These are phyloP conservation scores for Paracoccidioides lutzii DNA, from an alignment of 2,329 filamentous ascomycete genomes.

Conservation along the genomic window DNA sequence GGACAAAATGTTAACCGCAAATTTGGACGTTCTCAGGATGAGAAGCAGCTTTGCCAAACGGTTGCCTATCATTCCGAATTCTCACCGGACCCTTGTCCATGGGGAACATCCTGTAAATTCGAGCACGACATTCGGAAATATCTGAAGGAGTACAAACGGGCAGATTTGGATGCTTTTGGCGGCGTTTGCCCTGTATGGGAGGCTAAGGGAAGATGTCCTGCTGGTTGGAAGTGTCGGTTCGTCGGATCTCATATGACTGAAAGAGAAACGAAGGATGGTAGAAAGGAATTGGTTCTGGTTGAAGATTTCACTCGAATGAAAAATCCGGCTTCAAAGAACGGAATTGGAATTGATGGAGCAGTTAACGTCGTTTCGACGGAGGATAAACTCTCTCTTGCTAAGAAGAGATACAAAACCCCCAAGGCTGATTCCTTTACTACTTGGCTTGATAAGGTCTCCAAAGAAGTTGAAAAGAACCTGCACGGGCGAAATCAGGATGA, in stretches of 20 bases:
- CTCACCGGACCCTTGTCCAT: slow-evolving; percentile 61
- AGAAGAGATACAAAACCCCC: slow-evolving; percentile 56
- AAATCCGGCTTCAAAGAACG: slow-evolving; percentile 20
- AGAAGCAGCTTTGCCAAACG: slow-evolving; percentile 63
- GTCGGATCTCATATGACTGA: slow-evolving; percentile 77
- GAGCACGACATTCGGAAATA: slow-evolving; percentile 80
- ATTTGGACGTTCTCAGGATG: slow-evolving; percentile 70
- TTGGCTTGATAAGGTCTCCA: slow-evolving; percentile 59
- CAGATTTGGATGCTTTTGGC: slow-evolving; percentile 62
- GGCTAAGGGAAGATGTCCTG: slow-evolving; percentile 58
- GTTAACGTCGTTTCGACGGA: slow-evolving; percentile 60
- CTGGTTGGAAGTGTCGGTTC: slow-evolving; percentile 92
- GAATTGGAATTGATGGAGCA: slow-evolving; percentile 42
- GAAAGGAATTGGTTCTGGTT: slow-evolving; percentile 60
- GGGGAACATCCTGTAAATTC: slow-evolving; percentile 67
- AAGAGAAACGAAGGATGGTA: slow-evolving; percentile 61
- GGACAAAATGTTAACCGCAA: slow-evolving; percentile 75
- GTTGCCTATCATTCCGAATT: slow-evolving; percentile 63
- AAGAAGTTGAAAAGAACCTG: slow-evolving; percentile 36
- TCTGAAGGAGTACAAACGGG: slow-evolving; percentile 64
- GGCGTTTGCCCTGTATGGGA: slow-evolving; percentile 75
- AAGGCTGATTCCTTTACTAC: slow-evolving; percentile 63
- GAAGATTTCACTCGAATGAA: slow-evolving; percentile 41
- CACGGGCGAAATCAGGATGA: slow-evolving; percentile 32
- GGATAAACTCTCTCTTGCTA: slow-evolving; percentile 62